Percentiles rank a stretch among this genome's conserved stretches.
Conservation (phyloP, 257 asterid genomes). For the Oldenlandia corymbosa region DNA sequence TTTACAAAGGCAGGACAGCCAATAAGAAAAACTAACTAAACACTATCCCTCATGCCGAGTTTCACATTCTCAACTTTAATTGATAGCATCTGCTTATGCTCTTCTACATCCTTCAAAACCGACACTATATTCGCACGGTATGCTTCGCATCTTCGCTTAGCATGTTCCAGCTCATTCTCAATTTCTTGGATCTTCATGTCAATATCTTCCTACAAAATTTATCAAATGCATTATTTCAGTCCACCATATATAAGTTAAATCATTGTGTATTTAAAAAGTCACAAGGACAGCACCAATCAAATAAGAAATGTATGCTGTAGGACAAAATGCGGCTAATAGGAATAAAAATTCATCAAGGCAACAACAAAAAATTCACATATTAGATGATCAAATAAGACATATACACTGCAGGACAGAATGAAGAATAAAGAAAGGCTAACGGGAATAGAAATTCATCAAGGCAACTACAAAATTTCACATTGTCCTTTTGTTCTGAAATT, state of each 20-base stretch:
- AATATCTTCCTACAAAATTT: conserved; percentile 61
- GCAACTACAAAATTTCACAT: neutral
- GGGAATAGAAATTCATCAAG: neutral
- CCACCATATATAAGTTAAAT: neutral
- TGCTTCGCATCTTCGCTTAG: conserved; percentile 71
- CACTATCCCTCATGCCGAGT: conserved; percentile 65
- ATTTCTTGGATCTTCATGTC: conserved; percentile 68
- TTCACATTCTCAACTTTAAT: conserved; percentile 69
- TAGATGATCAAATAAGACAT: neutral
- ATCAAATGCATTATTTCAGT: neutral
- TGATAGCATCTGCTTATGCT: conserved; percentile 72
- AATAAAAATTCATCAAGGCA: neutral
- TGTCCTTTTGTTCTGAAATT: no score
- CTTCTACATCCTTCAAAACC: conserved; percentile 84
- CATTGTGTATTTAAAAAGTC: no score
- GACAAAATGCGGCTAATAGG: neutral
- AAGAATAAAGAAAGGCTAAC: neutral
- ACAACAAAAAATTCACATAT: neutral
- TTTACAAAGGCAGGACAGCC: neutral
- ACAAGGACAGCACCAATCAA: neutral
- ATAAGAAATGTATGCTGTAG: neutral
- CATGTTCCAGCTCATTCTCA: conserved; percentile 50
- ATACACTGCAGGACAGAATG: neutral
- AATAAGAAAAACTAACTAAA: conserved; percentile 4
- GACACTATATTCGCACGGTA: conserved; percentile 71